These are phyloP conservation scores for Fusarium sp. DNA, from an alignment of 2,329 filamentous ascomycete genomes.

Conservation along the genomic window DNA sequence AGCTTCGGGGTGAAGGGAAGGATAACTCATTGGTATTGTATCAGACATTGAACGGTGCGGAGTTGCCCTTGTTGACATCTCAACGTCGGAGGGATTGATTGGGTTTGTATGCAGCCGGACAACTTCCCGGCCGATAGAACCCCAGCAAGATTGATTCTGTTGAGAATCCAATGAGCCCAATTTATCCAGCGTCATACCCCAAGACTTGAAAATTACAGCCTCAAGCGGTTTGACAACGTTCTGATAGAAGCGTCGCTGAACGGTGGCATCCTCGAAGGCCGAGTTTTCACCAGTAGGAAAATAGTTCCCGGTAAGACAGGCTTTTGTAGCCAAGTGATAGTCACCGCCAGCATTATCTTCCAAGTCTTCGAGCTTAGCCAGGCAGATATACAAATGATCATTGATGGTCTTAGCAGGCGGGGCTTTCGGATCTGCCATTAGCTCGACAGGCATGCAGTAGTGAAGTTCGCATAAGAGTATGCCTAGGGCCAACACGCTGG, in stretches of 20 bases:
- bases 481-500: background rate
- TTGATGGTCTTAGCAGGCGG: background rate
- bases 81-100: too few species aligned
- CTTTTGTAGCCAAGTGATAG: background rate
- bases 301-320: background rate
- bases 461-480: constrained; percentile 1
- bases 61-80: background rate
- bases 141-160: background rate
- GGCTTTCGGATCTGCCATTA: background rate
- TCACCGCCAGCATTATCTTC: background rate
- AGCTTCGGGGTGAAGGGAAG: background rate
- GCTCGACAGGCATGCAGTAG: background rate
- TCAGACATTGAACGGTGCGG: background rate
- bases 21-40: background rate
- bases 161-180: background rate
- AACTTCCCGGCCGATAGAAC: background rate
- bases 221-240: constrained; percentile 3
- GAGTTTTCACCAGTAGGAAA: background rate
- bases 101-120: background rate
- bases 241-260: constrained; percentile 1
- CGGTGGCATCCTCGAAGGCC: background rate
- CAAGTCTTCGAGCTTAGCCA: background rate
- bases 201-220: background rate
- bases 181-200: background rate
- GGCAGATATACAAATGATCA: background rate